phyloP scores from a whole-genome alignment of 495 filamentous ascomycete genomes.

The Penicillium paxilli region DNA sequence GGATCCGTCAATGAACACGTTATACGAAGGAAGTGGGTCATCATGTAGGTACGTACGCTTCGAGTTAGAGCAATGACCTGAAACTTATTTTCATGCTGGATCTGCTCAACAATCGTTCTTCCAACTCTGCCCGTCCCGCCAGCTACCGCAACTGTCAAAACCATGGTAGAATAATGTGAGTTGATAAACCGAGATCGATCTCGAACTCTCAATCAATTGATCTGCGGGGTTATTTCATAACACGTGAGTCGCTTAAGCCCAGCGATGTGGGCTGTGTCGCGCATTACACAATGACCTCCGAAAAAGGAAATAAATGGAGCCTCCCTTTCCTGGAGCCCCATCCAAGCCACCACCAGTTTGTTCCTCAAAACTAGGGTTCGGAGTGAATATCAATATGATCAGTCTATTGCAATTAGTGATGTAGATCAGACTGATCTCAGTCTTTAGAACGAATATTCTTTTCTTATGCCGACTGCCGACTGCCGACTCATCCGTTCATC shows the following conservation, averaged over 20 bases:
- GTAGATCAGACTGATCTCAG: no score
- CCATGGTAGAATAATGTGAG: constrained; percentile 1
- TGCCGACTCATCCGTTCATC: neutral
- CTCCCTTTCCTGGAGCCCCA: neutral
- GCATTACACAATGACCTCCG: neutral
- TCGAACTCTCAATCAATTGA: no score
- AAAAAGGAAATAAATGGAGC: neutral
- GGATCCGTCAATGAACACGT: neutral
- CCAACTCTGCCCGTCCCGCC: constrained; percentile 8
- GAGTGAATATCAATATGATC: neutral
- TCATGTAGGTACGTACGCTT: neutral
- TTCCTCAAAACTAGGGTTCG: neutral
- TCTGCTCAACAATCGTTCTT: constrained; percentile 11
- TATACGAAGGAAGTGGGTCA: neutral
- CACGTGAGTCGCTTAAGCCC: constrained; percentile 7
- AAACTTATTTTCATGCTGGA: constrained; percentile 6
- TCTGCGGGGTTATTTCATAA: constrained; percentile 2
- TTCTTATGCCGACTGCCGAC: neutral
- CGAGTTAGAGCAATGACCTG: constrained; percentile 6
- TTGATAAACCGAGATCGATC: neutral
- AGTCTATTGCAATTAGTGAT: no score
- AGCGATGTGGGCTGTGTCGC: neutral
- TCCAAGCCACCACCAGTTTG: neutral
- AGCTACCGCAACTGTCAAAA: constrained; percentile 10
- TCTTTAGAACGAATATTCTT: no score